Percentiles rank a stretch among this genome's conserved stretches.
Conservation (phyloP, 192 early-diverging fungal genomes). For the Entomortierella parvispora region DNA sequence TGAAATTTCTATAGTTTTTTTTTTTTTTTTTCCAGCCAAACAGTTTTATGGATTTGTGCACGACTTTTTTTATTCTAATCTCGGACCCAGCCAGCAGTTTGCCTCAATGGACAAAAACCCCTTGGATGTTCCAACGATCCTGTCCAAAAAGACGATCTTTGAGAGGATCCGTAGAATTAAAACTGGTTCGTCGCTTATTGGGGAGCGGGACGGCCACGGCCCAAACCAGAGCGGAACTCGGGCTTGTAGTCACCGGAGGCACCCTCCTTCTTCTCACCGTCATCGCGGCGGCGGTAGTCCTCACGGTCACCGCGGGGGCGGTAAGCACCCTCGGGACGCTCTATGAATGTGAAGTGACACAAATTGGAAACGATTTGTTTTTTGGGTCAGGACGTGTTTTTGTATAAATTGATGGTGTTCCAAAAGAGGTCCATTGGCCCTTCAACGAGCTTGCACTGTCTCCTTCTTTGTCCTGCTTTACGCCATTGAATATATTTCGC, state of each 20-base stretch:
- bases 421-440: no score
- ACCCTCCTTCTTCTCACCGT: conserved; percentile 86
- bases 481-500: no score
- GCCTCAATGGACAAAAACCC: no score
- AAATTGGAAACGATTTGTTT: not conserved
- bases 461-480: no score
- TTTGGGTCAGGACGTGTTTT: no score
- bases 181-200: not conserved
- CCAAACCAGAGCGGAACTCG: conserved; percentile 94
- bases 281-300: conserved; percentile 83
- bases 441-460: no score
- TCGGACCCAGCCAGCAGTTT: no score
- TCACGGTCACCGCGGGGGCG: conserved; percentile 73
- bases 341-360: not conserved
- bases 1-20: no score
- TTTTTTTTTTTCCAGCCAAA: not conserved
- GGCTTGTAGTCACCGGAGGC: conserved; percentile 92
- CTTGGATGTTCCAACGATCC: not conserved
- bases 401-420: no score
- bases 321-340: conserved; percentile 25
- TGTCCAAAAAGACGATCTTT: not conserved
- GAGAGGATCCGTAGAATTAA: not conserved
- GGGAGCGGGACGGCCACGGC: conserved; percentile 69
- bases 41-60: not conserved
- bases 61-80: conserved; percentile 7